Percentiles rank a stretch among this genome's conserved stretches.
Conservation (phyloP, 495 filamentous ascomycete genomes). For the Aspergillus biplanus region DNA sequence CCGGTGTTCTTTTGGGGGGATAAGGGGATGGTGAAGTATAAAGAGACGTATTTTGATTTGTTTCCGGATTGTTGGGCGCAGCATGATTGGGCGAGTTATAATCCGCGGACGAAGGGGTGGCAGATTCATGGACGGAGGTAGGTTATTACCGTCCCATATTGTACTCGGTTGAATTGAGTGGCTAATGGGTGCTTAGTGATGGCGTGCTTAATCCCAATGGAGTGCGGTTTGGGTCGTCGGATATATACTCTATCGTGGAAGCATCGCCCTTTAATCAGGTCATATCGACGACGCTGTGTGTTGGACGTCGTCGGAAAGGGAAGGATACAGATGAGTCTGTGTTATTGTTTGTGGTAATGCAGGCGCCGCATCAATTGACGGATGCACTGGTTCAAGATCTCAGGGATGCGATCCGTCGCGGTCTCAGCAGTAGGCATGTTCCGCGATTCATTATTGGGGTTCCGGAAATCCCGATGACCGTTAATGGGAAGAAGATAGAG, state of each 20-base stretch:
- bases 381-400: constrained; percentile 58
- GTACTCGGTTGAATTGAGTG: no score
- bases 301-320: constrained; percentile 67
- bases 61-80: constrained; percentile 36
- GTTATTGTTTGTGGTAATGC: constrained; percentile 75
- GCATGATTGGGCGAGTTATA: constrained; percentile 2
- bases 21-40: constrained; percentile 57
- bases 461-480: constrained; percentile 77
- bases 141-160: no score
- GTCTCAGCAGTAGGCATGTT: constrained; percentile 72
- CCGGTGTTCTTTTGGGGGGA: constrained; percentile 75
- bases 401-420: constrained; percentile 62
- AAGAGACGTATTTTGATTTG: constrained; percentile 70
- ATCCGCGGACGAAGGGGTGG: background rate
- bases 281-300: constrained; percentile 71
- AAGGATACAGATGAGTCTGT: constrained; percentile 74
- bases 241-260: constrained; percentile 70
- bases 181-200: constrained; percentile 41
- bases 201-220: constrained; percentile 79
- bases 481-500: constrained; percentile 86
- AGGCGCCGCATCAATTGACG: constrained; percentile 59
- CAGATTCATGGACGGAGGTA: background rate
- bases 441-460: constrained; percentile 79
- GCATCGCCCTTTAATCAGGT: constrained; percentile 64
- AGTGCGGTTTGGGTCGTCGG: constrained; percentile 75